Evolutionary conservation across 2,329 filamentous ascomycete genomes (phyloP), one percentile per base, ranked within the genome.

Genomic region (Ophiocordyceps camponoti-saundersi): DNA sequence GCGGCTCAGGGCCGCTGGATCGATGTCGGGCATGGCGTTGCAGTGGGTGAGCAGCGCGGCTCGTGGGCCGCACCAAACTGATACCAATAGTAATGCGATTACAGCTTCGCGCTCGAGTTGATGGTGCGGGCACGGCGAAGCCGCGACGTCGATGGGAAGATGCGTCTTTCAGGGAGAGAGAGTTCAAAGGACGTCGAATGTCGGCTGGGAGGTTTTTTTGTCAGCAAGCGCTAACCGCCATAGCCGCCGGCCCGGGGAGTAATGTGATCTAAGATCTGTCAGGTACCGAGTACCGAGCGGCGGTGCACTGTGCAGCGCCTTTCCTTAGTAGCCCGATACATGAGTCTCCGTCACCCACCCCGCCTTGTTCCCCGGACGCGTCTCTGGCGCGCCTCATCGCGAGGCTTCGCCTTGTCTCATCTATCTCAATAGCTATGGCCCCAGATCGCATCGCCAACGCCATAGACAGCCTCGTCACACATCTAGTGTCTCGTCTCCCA

Each of bases 391-490:
- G 26, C 26, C 26, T 29, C 26, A 10, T 29, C 26, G 26, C 26
- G 26, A 29, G 26, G 26, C 34, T 39, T 39, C 36, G 36, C 18
- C 16, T 20, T n/a, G 36, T 39, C 36, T 39, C 36, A n/a, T 39
- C 36, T 39, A 7, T n/a, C n/a, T n/a, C 36, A 72, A 69, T 69
- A 60, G 64, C 65, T 59, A 77, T 77, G 71, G 69, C 73, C 56
- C 70, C 73, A 56, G 71, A 76, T 58, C 84, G 85, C 68, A 77
- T 93, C 65, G 78, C 82, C 60, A 80, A 79, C 62, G 86, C 85
- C 61, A 79, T 93, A 60, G 78, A 85, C 61, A 81, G 82, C 64
- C 73, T 94, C 59, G 79, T 93, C 59, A 71, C 80, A 56, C 81
- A 83, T 58, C 69, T 90, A 49, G 70, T 92, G 48, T 83, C 84